Percentiles rank a stretch among this genome's conserved stretches.
These are phyloP conservation scores for Xylariales sp. DNA, from an alignment of 2,329 filamentous ascomycete species.

Conservation along the genomic window DNA sequence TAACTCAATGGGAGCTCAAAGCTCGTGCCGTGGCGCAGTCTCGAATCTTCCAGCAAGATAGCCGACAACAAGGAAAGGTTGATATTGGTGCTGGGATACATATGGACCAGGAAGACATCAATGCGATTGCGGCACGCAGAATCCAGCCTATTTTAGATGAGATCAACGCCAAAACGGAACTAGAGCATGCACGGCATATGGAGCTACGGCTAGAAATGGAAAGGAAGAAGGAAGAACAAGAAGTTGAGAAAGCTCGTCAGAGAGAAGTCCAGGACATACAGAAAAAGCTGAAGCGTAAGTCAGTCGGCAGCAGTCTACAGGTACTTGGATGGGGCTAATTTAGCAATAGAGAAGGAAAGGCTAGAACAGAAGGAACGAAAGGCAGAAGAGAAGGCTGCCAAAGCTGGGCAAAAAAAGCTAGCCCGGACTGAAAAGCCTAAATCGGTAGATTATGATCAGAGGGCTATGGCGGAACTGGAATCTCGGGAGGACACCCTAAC, in stretches of 20 bases:
- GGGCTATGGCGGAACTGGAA: constrained; percentile 45
- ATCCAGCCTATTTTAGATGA: constrained; percentile 88
- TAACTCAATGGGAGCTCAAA: constrained; percentile 83
- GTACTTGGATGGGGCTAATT: constrained; percentile 35
- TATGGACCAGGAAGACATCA: constrained; percentile 80
- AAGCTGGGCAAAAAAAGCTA: constrained; percentile 64
- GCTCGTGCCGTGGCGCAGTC: constrained; percentile 76
- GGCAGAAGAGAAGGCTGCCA: constrained; percentile 64
- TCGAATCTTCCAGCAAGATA: constrained; percentile 70
- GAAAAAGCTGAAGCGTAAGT: constrained; percentile 69
- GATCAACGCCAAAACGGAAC: constrained; percentile 81
- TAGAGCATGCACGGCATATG: constrained; percentile 74
- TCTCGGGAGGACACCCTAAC: constrained; percentile 30
- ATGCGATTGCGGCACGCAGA: constrained; percentile 79
- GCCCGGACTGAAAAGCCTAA: constrained; percentile 66
- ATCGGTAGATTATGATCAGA: constrained; percentile 51
- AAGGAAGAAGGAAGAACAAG: constrained; percentile 69
- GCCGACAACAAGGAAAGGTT: constrained; percentile 65
- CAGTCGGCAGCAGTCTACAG: not conserved
- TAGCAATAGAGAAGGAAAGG: constrained; percentile 58
- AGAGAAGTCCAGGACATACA: constrained; percentile 65
- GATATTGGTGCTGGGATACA: constrained; percentile 85
- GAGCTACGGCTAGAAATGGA: constrained; percentile 73
- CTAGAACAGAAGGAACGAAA: constrained; percentile 60
- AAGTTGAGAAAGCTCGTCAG: constrained; percentile 61